Base-by-base conservation (phyloP, 2,329 filamentous ascomycete species). In the Microdochium nivale region DNA sequence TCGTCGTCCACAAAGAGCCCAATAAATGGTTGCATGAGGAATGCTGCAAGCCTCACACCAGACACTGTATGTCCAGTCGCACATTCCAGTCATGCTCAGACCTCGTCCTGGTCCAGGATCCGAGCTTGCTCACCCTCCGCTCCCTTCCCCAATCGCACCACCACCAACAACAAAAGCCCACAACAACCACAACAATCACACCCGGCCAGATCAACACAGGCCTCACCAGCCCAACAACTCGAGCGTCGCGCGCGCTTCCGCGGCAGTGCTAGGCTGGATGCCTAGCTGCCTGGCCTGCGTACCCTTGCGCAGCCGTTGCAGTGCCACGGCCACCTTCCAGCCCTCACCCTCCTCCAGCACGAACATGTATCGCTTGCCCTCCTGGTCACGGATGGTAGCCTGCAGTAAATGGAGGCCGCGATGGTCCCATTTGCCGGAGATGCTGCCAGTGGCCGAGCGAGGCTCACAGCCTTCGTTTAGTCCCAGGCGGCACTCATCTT, bases 291-390 rank as follows among this genome's bases (percentile, higher is more conserved):
- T 72, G 30, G 78, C 79, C 63, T 84, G 81, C 2, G 77, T 78
- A 4, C 83, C 83, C 51, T 76, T 75, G 50, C 81, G 70, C 59
- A 87, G 66, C 46, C 78, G 74, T 63, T 84, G 79, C 58, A 87
- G 62, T 2, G 80, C 83, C 33, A 79, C 70, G 1, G 80, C 74
- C 24, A 87, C 70, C 74, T 87, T 87, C 84, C 84, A 87, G 25
- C 76, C 77, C 64, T 87, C 83, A 54, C 81, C 76, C 61, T 86
- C 81, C 40, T 75, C 72, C 32, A 87, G 68, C 10, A 87, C 75
- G 61, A 87, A 86, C 33, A 87, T 65, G 60, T 80, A 86, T 33
- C 81, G 75, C 67, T 84, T 84, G 44, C 80, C 81, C 54, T 86
- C 83, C 57, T 84, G 80, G 60, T 87, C 83, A 51, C 81, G 72